Conservation (phyloP, 306 rosid species). For the Quillaja saponaria region DNA sequence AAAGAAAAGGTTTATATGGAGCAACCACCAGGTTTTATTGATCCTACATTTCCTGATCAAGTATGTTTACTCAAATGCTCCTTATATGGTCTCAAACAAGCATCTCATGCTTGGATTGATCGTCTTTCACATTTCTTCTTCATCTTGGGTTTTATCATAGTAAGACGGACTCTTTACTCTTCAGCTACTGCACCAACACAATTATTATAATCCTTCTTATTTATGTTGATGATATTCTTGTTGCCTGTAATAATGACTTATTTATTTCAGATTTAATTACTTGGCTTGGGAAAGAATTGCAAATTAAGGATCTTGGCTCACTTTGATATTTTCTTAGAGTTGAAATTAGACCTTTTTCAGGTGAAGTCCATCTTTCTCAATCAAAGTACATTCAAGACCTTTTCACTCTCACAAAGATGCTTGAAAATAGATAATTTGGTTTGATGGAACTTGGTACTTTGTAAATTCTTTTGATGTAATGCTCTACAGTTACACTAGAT, state of each 20-base stretch:
- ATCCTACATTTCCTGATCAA: neutral
- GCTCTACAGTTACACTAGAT: no score
- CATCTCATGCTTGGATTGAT: slow-evolving; percentile 2
- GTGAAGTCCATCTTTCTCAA: neutral
- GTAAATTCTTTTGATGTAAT: no score
- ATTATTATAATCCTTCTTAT: neutral
- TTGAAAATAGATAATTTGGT: no score
- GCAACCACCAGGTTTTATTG: slow-evolving; percentile 1
- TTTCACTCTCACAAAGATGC: neutral
- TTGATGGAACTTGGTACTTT: no score
- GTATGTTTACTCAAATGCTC: neutral
- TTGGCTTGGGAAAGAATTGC: neutral
- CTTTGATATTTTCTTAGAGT: neutral
- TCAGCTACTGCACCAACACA: neutral
- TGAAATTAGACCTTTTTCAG: neutral
- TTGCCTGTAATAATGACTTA: neutral
- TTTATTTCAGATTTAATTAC: neutral
- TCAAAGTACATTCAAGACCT: neutral
- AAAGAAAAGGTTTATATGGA: neutral
- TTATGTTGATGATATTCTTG: slow-evolving; percentile 2
- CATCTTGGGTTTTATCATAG: neutral
- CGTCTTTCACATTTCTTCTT: neutral
- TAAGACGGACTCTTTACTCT: neutral
- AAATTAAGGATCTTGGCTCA: neutral
- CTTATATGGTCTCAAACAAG: neutral